Conservation (phyloP, 108 stramenopile species). For the Schizochytrium sp. region DNA sequence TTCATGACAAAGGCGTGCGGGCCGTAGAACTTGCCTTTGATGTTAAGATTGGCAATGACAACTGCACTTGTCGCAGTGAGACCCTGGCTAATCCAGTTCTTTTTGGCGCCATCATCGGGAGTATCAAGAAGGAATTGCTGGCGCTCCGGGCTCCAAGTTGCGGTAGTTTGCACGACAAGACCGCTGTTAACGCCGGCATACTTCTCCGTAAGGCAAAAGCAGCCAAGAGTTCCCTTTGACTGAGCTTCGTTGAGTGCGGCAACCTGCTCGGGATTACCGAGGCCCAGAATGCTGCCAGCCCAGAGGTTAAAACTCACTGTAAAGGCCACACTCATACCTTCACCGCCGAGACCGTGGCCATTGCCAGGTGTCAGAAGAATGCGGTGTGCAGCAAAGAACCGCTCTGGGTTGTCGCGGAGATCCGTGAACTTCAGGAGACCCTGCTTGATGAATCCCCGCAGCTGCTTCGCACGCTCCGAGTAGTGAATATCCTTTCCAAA, state of each 20-base stretch:
- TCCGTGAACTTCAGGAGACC: slow-evolving; percentile 66
- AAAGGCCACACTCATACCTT: slow-evolving; percentile 66
- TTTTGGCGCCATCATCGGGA: slow-evolving; percentile 65
- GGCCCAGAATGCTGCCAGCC: slow-evolving; percentile 65
- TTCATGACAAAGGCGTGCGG: slow-evolving; percentile 25
- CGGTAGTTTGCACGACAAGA: slow-evolving; percentile 65
- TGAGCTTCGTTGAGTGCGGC: slow-evolving; percentile 51
- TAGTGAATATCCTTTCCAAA: neutral
- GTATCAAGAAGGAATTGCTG: slow-evolving; percentile 66
- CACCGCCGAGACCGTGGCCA: slow-evolving; percentile 59
- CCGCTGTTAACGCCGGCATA: slow-evolving; percentile 67
- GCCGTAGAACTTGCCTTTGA: slow-evolving; percentile 61
- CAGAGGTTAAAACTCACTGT: slow-evolving; percentile 70
- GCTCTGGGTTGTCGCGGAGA: slow-evolving; percentile 63
- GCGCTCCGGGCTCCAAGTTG: slow-evolving; percentile 21
- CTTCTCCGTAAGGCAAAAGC: slow-evolving; percentile 67
- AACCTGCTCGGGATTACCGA: slow-evolving; percentile 63
- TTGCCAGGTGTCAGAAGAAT: slow-evolving; percentile 63
- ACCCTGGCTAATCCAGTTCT: slow-evolving; percentile 71
- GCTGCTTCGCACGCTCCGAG: slow-evolving; percentile 26
- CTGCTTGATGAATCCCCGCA: slow-evolving; percentile 48
- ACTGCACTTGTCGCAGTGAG: slow-evolving; percentile 66
- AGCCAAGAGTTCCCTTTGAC: slow-evolving; percentile 63
- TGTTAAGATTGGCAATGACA: slow-evolving; percentile 64
- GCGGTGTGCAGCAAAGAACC: slow-evolving; percentile 69